Evolutionary conservation across 148 eudicot genomes (phyloP).

Genomic region (Arbutus unedo): DNA sequence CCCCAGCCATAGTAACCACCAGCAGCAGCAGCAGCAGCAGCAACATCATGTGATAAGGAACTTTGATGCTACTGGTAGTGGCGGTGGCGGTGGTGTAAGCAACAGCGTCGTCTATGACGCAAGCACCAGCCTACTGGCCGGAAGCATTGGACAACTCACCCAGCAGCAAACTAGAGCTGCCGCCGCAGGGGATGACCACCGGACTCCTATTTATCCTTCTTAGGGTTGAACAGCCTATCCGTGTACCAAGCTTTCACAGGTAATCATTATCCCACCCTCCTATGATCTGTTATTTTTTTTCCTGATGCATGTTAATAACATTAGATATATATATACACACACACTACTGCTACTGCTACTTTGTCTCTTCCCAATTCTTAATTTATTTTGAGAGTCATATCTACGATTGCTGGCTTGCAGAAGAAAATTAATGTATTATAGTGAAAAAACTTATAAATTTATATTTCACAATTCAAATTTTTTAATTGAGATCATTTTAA

Average conservation of each 20-base stretch:
- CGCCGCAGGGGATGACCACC: slow-evolving; percentile 50
- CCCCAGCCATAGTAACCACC: slow-evolving; percentile 24
- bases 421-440: too few relatives aligned
- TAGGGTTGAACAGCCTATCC: slow-evolving; percentile 25
- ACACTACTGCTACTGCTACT: too few relatives aligned
- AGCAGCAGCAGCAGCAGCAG: slow-evolving; percentile 9
- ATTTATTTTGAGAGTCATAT: too few relatives aligned
- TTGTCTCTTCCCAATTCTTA: too few relatives aligned
- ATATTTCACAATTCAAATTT: too few relatives aligned
- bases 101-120: slow-evolving; percentile 25
- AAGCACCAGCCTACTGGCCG: slow-evolving; percentile 30
- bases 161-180: slow-evolving; percentile 55
- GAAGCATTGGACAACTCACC: slow-evolving; percentile 40
- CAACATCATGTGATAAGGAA: slow-evolving; percentile 36
- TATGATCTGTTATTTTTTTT: background rate
- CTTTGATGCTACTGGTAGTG: slow-evolving; percentile 28
- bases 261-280: background rate
- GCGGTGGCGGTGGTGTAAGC: slow-evolving; percentile 14
- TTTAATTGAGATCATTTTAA: too few relatives aligned
- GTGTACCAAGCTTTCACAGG: background rate
- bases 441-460: too few relatives aligned
- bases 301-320: too few relatives aligned
- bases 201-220: slow-evolving; percentile 51
- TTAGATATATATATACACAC: too few relatives aligned
- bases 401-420: too few relatives aligned